A percentile compares a stretch with the other conserved stretches of the same genome.
phyloP scores from a whole-genome alignment of 768 basidiomycete species.

The Termitomyces sp. region DNA sequence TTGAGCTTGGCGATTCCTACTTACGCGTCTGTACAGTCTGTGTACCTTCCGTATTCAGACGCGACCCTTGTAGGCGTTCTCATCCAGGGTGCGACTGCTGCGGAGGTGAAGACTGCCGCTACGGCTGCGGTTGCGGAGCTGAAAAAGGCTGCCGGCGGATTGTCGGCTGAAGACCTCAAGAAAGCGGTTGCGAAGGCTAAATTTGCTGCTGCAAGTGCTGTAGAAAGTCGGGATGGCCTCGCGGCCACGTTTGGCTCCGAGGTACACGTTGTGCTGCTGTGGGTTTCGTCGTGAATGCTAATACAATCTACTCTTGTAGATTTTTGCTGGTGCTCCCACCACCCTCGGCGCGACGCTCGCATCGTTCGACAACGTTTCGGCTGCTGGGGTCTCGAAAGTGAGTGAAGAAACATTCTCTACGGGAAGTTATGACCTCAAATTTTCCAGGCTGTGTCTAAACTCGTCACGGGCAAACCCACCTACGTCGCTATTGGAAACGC shows the following conservation, averaged over 20 bases:
- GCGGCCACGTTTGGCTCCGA: conserved; percentile 59
- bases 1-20: conserved; percentile 57
- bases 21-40: conserved; percentile 62
- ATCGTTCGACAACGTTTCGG: conserved; percentile 67
- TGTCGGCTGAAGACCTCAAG: conserved; percentile 71
- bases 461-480: conserved; percentile 78
- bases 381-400: conserved; percentile 70
- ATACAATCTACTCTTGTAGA: conserved; percentile 32
- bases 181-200: conserved; percentile 86
- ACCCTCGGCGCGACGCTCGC: conserved; percentile 63
- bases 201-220: conserved; percentile 68
- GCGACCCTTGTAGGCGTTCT: conserved; percentile 84
- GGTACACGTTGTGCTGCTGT: conserved; percentile 34
- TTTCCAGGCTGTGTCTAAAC: conserved; percentile 55
- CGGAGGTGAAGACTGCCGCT: conserved; percentile 64
- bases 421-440: not conserved
- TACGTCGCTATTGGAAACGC: conserved; percentile 85
- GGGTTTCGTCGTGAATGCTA: not conserved
- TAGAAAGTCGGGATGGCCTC: conserved; percentile 71
- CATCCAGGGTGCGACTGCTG: conserved; percentile 64
- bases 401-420: conserved; percentile 12
- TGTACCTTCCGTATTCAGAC: conserved; percentile 89
- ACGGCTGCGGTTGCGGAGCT: conserved; percentile 68
- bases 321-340: conserved; percentile 52
- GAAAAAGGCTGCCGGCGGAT: conserved; percentile 56